Conservation (phyloP, 2,329 filamentous ascomycete genomes). For the Fusarium dlaminii region DNA sequence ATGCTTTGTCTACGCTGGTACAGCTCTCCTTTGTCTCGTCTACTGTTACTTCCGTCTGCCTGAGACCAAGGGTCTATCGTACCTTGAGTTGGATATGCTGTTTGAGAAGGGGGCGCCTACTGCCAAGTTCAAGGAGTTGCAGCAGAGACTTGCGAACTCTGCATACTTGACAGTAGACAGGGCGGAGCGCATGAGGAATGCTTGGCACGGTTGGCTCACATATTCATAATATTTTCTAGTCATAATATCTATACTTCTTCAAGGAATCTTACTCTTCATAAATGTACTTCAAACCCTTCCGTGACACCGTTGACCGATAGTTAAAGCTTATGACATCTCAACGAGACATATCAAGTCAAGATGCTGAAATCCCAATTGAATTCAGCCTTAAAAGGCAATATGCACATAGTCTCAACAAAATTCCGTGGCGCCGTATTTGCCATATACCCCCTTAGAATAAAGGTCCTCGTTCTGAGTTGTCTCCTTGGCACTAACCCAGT, state of each 20-base stretch:
- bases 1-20: conserved; percentile 34
- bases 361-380: no score
- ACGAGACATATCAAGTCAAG: no score
- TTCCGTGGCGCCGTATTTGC: no score
- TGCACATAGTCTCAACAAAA: no score
- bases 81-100: conserved; percentile 41
- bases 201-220: conserved; percentile 39
- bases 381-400: no score
- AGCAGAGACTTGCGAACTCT: conserved; percentile 26
- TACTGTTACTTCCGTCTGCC: conserved; percentile 43
- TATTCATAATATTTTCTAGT: conserved; percentile 25
- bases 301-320: no score
- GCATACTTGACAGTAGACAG: conserved; percentile 26
- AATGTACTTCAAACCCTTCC: fast-evolving
- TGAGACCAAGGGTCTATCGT: conserved; percentile 39
- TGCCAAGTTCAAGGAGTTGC: conserved; percentile 44
- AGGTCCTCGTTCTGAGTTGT: fast-evolving
- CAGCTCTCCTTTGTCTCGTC: conserved; percentile 26
- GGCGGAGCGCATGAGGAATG: conserved; percentile 35
- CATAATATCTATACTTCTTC: neutral
- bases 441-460: neutral
- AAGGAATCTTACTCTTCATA: fast-evolving
- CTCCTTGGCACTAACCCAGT: fast-evolving
- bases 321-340: no score
- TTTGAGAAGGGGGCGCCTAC: conserved; percentile 41